Evolutionary conservation across 2,329 filamentous ascomycete genomes (phyloP), one percentile per base, ranked within the genome.

Genomic region (Microdochium bolleyi): DNA sequence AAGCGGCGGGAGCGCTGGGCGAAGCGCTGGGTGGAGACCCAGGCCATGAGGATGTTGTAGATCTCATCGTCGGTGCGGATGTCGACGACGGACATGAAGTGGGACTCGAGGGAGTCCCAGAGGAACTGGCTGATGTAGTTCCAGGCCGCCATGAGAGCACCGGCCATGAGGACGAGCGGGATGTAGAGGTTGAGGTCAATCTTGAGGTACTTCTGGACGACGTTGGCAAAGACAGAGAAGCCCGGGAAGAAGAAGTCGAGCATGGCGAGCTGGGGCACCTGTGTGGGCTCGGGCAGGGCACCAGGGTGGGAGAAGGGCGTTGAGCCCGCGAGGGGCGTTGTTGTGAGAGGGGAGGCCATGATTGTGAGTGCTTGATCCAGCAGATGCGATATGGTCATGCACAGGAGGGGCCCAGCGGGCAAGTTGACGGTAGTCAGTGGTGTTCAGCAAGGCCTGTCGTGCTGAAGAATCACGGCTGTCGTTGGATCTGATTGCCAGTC

Each of bases 21-120:
- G 57, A 88, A 87, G 3, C 70, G 65, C 65, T 89, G 85, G 32
- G 72, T 68, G 2, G 84, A 76, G 2, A 88, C 76, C 85, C 85
- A 89, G 24, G 74, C 75, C 83, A 88, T 87, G 41, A 88, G 61
- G 61, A 87, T 86, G 62, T 84, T 84, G 70, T 87, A 89, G 53
- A 87, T 80, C 63, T 89, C 85, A 59, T 89, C 86, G 53, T 88
- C 84, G 25, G 80, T 76, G 48, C 83, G 77, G 38, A 89, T 79
- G 58, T 85, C 80, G 19, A 85, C 84, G 1, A 78, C 80, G 2
- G 81, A 85, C 73, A 87, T 83, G 59, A 85, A 77, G 59, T 86
- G 71, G 5, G 69, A 60, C 44, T 78, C 72, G 27, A 84, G 57
- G 38, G 77, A 64, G 1, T 66, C 63, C 70, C 73, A 77, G 13